These are phyloP conservation scores for Pleurotus sapidus DNA, from an alignment of 768 basidiomycete species.

Conservation along the genomic window DNA sequence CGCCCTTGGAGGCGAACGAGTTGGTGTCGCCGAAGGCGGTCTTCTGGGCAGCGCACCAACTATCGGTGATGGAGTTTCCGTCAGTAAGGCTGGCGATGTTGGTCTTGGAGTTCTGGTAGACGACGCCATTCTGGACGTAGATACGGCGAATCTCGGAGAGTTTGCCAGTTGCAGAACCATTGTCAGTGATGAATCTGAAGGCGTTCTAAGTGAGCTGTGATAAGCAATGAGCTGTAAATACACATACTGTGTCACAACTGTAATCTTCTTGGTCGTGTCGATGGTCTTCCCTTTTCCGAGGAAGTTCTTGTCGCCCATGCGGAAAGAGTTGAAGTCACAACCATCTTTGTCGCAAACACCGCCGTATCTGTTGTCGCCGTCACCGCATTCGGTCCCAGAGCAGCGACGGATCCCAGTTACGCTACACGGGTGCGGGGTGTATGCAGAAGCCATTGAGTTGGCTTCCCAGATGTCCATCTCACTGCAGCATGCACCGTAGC, in stretches of 20 bases:
- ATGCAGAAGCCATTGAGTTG: constrained; percentile 34
- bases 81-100: constrained; percentile 28
- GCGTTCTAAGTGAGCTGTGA: constrained; percentile 16
- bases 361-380: constrained; percentile 22
- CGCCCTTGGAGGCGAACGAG: constrained; percentile 19
- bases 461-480: constrained; percentile 51
- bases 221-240: no score
- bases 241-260: constrained; percentile 26
- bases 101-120: constrained; percentile 33
- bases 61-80: constrained; percentile 33
- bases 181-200: constrained; percentile 33
- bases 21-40: constrained; percentile 29
- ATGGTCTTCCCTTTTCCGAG: constrained; percentile 37
- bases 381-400: constrained; percentile 27
- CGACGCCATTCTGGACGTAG: constrained; percentile 20
- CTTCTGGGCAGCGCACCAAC: constrained; percentile 33
- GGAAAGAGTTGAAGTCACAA: constrained; percentile 49
- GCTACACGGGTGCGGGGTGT: constrained; percentile 37
- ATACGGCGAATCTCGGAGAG: constrained; percentile 21
- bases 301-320: constrained; percentile 37
- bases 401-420: constrained; percentile 29
- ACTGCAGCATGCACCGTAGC: constrained; percentile 36
- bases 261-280: constrained; percentile 35
- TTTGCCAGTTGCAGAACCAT: constrained; percentile 11
- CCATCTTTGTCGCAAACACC: constrained; percentile 42